phyloP scores from a whole-genome alignment of 306 rosid species.

The Casuarina equisetifolia region DNA sequence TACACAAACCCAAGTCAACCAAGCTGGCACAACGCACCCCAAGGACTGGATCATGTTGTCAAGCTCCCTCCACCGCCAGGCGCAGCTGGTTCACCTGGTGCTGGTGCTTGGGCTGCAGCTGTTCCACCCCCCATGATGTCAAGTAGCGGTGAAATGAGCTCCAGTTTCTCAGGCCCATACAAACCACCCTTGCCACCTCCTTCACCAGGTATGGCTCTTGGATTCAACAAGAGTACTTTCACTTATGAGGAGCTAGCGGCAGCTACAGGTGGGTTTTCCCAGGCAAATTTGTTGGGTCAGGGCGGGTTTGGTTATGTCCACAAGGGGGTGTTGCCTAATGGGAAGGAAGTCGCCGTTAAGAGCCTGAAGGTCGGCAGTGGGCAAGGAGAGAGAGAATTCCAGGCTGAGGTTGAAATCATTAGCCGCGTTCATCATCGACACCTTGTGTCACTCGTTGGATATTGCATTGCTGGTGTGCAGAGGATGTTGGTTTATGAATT shows the following conservation, averaged over 20 bases:
- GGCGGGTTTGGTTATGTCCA: slow-evolving; percentile 93
- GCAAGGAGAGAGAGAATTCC: slow-evolving; percentile 80
- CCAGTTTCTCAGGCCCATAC: slow-evolving; percentile 37
- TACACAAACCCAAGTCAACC: slow-evolving; percentile 40
- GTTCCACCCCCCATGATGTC: slow-evolving; percentile 27
- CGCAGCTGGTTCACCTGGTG: slow-evolving; percentile 31
- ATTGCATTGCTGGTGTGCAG: slow-evolving; percentile 63
- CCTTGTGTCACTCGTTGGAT: slow-evolving; percentile 81
- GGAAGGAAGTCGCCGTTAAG: slow-evolving; percentile 85
- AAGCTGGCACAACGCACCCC: slow-evolving; percentile 39
- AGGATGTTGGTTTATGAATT: slow-evolving; percentile 86
- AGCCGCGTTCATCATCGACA: slow-evolving; percentile 88
- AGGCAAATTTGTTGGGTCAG: slow-evolving; percentile 65
- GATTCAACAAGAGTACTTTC: slow-evolving; percentile 74
- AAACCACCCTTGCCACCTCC: slow-evolving; percentile 69
- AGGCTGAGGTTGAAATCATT: slow-evolving; percentile 84
- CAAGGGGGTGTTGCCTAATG: slow-evolving; percentile 72
- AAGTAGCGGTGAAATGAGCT: slow-evolving; percentile 50
- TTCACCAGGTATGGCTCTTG: slow-evolving; percentile 53
- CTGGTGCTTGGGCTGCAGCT: slow-evolving; percentile 54
- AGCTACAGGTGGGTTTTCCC: slow-evolving; percentile 60
- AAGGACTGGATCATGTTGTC: slow-evolving; percentile 50
- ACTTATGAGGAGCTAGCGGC: slow-evolving; percentile 68
- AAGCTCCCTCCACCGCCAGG: slow-evolving; percentile 42
- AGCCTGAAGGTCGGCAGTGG: slow-evolving; percentile 71